Conservation (phyloP, 352 stramenopile genomes). For the Globisporangium nagaii region DNA sequence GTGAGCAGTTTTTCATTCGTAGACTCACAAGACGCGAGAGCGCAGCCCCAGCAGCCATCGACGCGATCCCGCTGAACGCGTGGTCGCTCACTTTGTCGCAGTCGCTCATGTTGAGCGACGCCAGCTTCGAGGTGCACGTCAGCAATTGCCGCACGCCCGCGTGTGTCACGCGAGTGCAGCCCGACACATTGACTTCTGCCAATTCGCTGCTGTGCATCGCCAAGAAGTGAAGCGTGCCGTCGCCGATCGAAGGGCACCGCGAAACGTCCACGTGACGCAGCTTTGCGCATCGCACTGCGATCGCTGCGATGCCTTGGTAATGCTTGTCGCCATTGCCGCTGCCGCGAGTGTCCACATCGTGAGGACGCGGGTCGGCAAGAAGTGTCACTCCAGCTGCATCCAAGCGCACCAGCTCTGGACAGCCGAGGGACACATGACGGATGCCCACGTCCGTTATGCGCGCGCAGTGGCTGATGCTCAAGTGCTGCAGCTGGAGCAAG, state of each 20-base stretch:
- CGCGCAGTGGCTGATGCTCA: conserved; percentile 42
- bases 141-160: conserved; percentile 20
- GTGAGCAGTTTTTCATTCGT: conserved; percentile 30
- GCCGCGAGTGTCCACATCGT: background rate
- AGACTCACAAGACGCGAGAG: conserved; percentile 28
- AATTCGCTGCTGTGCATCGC: conserved; percentile 16
- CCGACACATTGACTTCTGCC: conserved; percentile 15
- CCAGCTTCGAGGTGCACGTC: conserved; percentile 19
- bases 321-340: background rate
- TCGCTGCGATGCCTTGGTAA: conserved; percentile 25
- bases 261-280: conserved; percentile 54
- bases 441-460: conserved; percentile 55
- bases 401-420: conserved; percentile 36
- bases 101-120: conserved; percentile 18
- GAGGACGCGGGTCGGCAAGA: conserved; percentile 25
- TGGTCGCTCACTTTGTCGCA: conserved; percentile 37
- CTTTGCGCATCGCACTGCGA: conserved; percentile 25
- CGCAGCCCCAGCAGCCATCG: background rate
- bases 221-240: conserved; percentile 27
- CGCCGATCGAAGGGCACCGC: conserved; percentile 34
- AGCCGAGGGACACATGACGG: conserved; percentile 37
- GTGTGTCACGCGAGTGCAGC: conserved; percentile 22
- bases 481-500: conserved; percentile 42
- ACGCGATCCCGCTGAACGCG: conserved; percentile 16
- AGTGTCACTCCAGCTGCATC: conserved; percentile 36